A percentile compares a stretch with the other conserved stretches of the same genome.
These are phyloP conservation scores for Chamaecyparis obtusa DNA, from an alignment of 75 land plant species.

Conservation along the genomic window DNA sequence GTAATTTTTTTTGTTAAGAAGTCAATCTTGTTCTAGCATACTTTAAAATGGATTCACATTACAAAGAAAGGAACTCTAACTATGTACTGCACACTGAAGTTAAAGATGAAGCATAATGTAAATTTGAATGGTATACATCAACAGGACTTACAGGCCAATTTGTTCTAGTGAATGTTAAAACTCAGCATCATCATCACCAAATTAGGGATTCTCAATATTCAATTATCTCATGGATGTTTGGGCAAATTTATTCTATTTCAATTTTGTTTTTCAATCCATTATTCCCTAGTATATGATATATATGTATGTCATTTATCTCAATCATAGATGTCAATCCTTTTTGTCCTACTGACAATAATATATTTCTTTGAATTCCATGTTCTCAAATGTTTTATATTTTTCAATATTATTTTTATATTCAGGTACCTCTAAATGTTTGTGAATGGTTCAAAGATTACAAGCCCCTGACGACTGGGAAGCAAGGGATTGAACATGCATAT, in stretches of 20 bases:
- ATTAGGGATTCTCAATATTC: neutral
- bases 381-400: neutral
- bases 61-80: no score
- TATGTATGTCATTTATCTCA: neutral
- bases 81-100: no score
- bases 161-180: no score
- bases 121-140: no score
- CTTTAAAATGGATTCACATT: neutral
- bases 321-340: neutral
- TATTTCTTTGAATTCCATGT: neutral
- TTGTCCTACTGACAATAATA: neutral
- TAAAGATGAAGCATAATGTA: no score
- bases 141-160: no score
- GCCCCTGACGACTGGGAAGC: slow-evolving; percentile 60
- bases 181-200: no score
- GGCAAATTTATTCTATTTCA: neutral
- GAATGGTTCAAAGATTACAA: slow-evolving; percentile 92
- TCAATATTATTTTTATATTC: neutral
- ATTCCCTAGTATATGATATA: neutral
- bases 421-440: slow-evolving; percentile 88
- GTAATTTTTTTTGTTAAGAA: neutral
- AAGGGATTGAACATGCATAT: slow-evolving; percentile 84
- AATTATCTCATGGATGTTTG: neutral
- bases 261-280: neutral
- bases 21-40: neutral